Evolutionary conservation across 305 asterid genomes (phyloP).

Genomic region (Fraxinus angustifolia): DNA sequence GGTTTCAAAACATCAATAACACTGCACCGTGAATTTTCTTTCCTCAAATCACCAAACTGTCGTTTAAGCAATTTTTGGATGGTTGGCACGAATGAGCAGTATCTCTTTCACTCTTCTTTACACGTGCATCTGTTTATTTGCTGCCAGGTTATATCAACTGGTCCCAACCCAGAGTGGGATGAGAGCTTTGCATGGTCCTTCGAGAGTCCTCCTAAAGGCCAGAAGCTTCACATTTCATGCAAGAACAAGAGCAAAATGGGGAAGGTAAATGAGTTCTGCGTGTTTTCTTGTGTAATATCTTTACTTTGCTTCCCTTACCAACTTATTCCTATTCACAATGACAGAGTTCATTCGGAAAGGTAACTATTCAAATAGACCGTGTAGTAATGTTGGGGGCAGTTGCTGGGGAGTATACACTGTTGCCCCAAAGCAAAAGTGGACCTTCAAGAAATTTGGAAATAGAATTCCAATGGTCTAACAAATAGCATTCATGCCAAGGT

Average conservation of each 20-base stretch:
- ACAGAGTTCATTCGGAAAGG: constrained; percentile 96
- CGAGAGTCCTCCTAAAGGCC: constrained; percentile 98
- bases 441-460: constrained; percentile 90
- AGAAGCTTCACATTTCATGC: constrained; percentile 98
- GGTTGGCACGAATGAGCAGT: background rate
- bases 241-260: constrained; percentile 99
- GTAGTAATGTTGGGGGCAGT: constrained; percentile 98
- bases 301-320: constrained; percentile 4
- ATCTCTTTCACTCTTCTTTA: background rate
- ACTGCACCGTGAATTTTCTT: background rate
- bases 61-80: background rate
- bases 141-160: constrained; percentile 79
- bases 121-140: background rate
- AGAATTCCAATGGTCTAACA: constrained; percentile 95
- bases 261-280: constrained; percentile 43
- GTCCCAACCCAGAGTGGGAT: constrained; percentile 95
- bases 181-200: constrained; percentile 95
- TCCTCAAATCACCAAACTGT: background rate
- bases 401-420: constrained; percentile 85
- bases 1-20: background rate
- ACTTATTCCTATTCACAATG: constrained; percentile 13
- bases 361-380: constrained; percentile 91
- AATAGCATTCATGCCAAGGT: constrained; percentile 26
- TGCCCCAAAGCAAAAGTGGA: constrained; percentile 94
- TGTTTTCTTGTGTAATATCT: background rate